Evolutionary conservation across 176 grass and related monocot species (phyloP), one percentile per base, ranked within the genome.

Genomic region (Triticum turgidum): DNA sequence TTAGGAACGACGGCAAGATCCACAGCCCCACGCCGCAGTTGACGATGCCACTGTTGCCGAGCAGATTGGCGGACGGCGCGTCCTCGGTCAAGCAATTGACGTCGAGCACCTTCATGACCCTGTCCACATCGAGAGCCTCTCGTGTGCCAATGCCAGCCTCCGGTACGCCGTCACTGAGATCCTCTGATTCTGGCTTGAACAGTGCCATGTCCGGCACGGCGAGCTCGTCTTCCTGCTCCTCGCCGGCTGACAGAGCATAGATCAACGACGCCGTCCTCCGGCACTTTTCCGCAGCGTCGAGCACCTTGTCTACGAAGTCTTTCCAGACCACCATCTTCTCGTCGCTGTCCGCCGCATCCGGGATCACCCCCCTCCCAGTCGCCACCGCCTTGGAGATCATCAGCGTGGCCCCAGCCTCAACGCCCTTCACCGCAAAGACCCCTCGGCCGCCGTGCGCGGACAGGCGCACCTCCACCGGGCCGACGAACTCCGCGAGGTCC

Each of bases 301-400:
- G 80, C 42, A 98, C 83, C 87, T 92, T 94, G 59, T 91, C 90
- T 39, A 98, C 91, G 20, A 98, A 94, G 38, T 94, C 89, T 66
- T 95, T 98, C 96, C 96, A 98, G 86, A 98, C 88, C 69, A 95
- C 88, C 93, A 95, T 98, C 78, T 88, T 90, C 71, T 89, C 96
- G n/a, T 37, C 66, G 17, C 90, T 58, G 24, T 90, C 86, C 1
- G 82, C 61, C 12, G 71, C 77, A 29, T 94, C 90, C 18, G 86
- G 82, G 20, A 95, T 66, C 54, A 98, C 94, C 44, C 90, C 93
- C 86, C 96, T 95, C 33, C 90, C 91, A 3, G 52, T 80, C 9
- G 86, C 90, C 81, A 92, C 88, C 0, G 96, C 96, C 65, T 91
- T 95, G 30, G 91, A 59, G 54, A 98, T 84, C 58, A 95, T 73